These are phyloP conservation scores for Hanseniaspora pseudoguilliermondii DNA, from an alignment of 805 yeast genomes.

Conservation along the genomic window DNA sequence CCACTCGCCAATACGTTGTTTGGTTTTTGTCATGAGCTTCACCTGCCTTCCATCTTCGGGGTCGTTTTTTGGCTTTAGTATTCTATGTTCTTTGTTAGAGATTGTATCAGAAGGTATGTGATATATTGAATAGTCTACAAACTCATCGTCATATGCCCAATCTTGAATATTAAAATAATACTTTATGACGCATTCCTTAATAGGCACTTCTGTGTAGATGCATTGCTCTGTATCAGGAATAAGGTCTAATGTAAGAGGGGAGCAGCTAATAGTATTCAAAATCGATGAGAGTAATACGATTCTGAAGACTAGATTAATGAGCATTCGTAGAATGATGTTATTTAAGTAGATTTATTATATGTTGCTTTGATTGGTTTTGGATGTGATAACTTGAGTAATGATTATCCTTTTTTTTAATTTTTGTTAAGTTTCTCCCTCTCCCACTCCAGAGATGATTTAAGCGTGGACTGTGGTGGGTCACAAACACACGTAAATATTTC, in stretches of 20 bases:
- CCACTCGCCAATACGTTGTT: constrained; percentile 71
- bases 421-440: too few relatives aligned
- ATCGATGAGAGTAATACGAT: not conserved
- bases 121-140: constrained; percentile 27
- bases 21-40: constrained; percentile 40
- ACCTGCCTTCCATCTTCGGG: constrained; percentile 40
- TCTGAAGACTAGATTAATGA: not conserved
- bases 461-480: too few relatives aligned
- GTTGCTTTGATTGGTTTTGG: too few relatives aligned
- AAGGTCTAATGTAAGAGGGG: constrained; percentile 25
- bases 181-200: constrained; percentile 50
- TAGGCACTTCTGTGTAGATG: constrained; percentile 27
- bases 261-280: not conserved
- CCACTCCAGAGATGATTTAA: too few relatives aligned
- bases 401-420: too few relatives aligned
- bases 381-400: too few relatives aligned
- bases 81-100: constrained; percentile 18
- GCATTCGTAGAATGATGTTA: not conserved
- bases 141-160: constrained; percentile 19
- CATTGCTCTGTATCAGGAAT: constrained; percentile 21
- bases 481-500: too few relatives aligned
- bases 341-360: too few relatives aligned
- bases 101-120: constrained; percentile 16
- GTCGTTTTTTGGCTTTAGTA: constrained; percentile 1
- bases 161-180: constrained; percentile 25